A percentile compares a stretch with the other conserved stretches of the same genome.
phyloP scores from a whole-genome alignment of 129 eudicot species.

The Chrysanthemum seticuspe region DNA sequence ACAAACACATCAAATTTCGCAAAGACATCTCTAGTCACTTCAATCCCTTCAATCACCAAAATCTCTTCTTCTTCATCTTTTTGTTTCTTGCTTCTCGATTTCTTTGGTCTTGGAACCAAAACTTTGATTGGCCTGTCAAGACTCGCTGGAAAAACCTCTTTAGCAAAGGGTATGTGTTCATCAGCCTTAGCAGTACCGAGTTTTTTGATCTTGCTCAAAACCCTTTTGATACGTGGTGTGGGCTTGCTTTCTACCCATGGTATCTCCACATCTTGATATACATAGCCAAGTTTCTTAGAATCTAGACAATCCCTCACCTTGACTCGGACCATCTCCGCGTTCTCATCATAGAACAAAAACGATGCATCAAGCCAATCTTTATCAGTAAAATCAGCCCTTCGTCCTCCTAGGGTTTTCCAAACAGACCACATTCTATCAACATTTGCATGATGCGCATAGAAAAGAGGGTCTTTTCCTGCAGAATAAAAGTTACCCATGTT shows the following conservation, averaged over 20 bases:
- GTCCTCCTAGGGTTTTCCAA: constrained; percentile 45
- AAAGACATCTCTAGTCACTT: constrained; percentile 26
- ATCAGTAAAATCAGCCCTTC: constrained; percentile 33
- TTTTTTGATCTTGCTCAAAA: constrained; percentile 31
- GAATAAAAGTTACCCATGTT: constrained; percentile 61
- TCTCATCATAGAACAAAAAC: constrained; percentile 53
- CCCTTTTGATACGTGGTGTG: constrained; percentile 33
- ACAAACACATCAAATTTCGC: constrained; percentile 57
- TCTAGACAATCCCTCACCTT: constrained; percentile 46
- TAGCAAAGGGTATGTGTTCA: constrained; percentile 21
- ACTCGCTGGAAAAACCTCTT: constrained; percentile 29
- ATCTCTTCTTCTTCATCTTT: constrained; percentile 43
- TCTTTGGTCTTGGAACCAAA: constrained; percentile 41
- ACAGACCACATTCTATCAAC: constrained; percentile 55
- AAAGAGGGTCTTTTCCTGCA: constrained; percentile 52
- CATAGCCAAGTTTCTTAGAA: constrained; percentile 38
- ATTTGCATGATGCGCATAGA: constrained; percentile 52
- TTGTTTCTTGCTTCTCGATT: constrained; percentile 36
- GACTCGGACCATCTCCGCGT: constrained; percentile 46
- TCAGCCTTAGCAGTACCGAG: constrained; percentile 24
- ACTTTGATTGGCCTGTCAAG: constrained; percentile 26
- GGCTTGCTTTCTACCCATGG: constrained; percentile 50
- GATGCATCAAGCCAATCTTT: constrained; percentile 42
- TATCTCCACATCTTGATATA: constrained; percentile 34
- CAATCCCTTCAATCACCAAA: constrained; percentile 44